Base-by-base conservation (phyloP, 192 early-diverging fungal genomes). In the Coemansia sp. region DNA sequence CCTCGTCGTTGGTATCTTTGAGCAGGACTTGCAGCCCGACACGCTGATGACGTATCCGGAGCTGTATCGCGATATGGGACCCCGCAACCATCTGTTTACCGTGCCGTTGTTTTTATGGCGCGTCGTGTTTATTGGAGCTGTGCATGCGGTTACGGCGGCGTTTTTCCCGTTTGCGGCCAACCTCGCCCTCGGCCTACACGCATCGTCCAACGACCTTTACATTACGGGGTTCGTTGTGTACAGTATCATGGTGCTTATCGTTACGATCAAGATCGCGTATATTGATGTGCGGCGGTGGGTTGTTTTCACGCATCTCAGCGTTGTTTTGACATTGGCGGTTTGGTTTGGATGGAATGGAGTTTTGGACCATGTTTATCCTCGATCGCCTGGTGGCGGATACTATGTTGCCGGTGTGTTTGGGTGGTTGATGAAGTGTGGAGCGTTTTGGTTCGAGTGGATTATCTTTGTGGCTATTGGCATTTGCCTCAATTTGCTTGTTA, bases 1-100 rank as follows among this genome's bases (percentile, higher is more conserved):
- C 5, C 86, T 93, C 43, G 86, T 88, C 5, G 85, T 92, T 21
- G 92, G 91, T 28, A 85, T 92, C 59, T 92, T 94, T 76, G 93
- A 94, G 72, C 89, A 90, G 68, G 91, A 94, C 66, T 69, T 94
- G 67, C 86, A 87, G 56, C 77, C 78, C 1, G 78, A 79, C 20
- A 91, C 87, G 0, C 58, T 93, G 35, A 43, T 89, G 59, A 79
- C 76, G 6, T 85, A 88, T 35, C 93, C 93, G 1, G 89, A 92
- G 71, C 74, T 92, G 48, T 93, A 93, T 69, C 84, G 81, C 14
- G 75, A 77, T 58, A 82, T 82, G 79, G 79, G 79, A 0, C 79
- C 79, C 0, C 18, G 53, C 1, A 82, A 82, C 68, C 79, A 82
- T 43, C 39, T 82, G 71, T 82, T 77, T 61, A 77, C 79, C 1